Conservation (phyloP, 1,284 basidiomycete genomes). For the Cryptococcus sp. region DNA sequence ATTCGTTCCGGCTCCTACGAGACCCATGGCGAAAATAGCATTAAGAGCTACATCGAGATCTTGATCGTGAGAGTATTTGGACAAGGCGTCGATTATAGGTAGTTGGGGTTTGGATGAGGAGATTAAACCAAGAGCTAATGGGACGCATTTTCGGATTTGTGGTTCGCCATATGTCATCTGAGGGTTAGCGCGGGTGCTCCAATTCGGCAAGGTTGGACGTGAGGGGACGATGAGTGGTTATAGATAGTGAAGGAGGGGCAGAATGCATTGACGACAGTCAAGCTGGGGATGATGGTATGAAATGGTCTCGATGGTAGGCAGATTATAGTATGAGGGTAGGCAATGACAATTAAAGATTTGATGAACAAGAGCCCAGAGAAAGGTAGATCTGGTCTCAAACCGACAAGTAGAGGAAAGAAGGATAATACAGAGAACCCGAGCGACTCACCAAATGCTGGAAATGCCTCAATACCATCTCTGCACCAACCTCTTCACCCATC, state of each 20-base stretch:
- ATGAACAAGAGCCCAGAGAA: not conserved
- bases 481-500: slow-evolving; percentile 98
- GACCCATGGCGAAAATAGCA: slow-evolving; percentile 97
- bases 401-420: not conserved
- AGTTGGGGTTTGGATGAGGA: slow-evolving; percentile 94
- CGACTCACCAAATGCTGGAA: slow-evolving; percentile 85
- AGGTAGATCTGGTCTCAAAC: too few relatives aligned
- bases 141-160: slow-evolving; percentile 86
- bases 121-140: slow-evolving; percentile 89
- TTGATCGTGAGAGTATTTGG: slow-evolving; percentile 99
- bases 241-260: too few relatives aligned
- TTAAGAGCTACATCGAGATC: slow-evolving; percentile 94
- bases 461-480: slow-evolving; percentile 91
- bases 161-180: slow-evolving; percentile 99
- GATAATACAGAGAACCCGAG: not conserved
- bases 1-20: slow-evolving; percentile 97
- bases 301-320: too few relatives aligned
- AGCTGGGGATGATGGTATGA: too few relatives aligned
- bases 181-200: not conserved
- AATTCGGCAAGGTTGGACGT: too few relatives aligned
- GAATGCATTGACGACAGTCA: too few relatives aligned
- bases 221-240: too few relatives aligned
- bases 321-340: too few relatives aligned
- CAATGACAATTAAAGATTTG: too few relatives aligned
- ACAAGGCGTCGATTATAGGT: slow-evolving; percentile 93